Evolutionary conservation across 2,329 filamentous ascomycete species (phyloP).

Genomic region (Talaromyces piceae): DNA sequence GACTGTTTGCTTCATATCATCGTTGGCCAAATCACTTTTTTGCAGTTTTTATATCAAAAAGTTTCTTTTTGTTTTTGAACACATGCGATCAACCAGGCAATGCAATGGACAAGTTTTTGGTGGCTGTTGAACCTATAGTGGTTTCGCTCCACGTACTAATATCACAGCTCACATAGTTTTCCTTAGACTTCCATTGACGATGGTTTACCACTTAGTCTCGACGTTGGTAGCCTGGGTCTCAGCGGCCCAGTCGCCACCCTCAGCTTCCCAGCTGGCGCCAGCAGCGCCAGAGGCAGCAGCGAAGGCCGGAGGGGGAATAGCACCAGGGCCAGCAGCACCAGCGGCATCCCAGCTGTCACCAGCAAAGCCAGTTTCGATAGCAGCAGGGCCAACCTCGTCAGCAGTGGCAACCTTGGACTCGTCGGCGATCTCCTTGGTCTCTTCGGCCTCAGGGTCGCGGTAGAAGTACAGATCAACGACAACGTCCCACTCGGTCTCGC

Average conservation of each 20-base stretch:
- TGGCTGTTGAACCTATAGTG: neutral
- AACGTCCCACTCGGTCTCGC: constrained; percentile 96
- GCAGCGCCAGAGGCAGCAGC: constrained; percentile 69
- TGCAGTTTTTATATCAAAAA: constrained; percentile 1
- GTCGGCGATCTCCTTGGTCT: constrained; percentile 83
- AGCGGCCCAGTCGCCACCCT: constrained; percentile 47
- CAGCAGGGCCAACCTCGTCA: constrained; percentile 74
- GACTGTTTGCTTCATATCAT: constrained; percentile 10
- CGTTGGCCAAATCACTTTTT: constrained; percentile 4
- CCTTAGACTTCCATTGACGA: neutral
- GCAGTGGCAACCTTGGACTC: constrained; percentile 77
- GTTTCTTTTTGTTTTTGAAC: constrained; percentile 1
- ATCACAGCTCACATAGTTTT: constrained; percentile 1
- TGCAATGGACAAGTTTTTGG: neutral
- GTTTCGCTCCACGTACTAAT: neutral
- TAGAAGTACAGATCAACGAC: constrained; percentile 99
- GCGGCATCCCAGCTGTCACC: constrained; percentile 76
- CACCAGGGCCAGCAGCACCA: constrained; percentile 54
- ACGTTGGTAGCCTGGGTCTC: constrained; percentile 35
- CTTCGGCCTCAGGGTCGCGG: constrained; percentile 98
- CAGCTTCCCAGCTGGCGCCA: constrained; percentile 58
- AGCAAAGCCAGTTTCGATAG: constrained; percentile 72
- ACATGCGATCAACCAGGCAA: neutral
- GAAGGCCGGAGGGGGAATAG: constrained; percentile 59
- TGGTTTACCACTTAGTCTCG: constrained; percentile 35